Conservation (phyloP, 1,139 yeast genomes). For the Candida gigantensis region DNA sequence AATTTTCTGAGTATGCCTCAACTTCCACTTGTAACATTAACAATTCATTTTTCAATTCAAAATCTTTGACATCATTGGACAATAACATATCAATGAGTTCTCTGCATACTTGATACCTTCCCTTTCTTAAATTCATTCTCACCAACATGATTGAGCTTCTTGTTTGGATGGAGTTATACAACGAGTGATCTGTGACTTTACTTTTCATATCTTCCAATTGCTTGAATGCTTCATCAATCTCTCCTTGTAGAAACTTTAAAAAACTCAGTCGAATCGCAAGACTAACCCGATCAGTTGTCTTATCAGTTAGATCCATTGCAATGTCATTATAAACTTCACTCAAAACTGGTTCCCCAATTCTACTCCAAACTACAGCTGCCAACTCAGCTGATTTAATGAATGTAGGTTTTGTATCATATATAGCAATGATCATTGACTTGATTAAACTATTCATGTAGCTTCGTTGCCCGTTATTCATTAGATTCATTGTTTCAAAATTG, state of each 20-base stretch:
- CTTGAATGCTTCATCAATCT: conserved; percentile 33
- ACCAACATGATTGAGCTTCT: conserved; percentile 37
- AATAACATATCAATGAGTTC: conserved; percentile 21
- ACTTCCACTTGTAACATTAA: conserved; percentile 29
- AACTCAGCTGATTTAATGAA: conserved; percentile 51
- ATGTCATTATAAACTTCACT: conserved; percentile 48
- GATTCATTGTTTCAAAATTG: conserved; percentile 58
- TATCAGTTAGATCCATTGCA: conserved; percentile 40
- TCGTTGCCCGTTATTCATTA: conserved; percentile 51
- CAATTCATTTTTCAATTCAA: conserved; percentile 33
- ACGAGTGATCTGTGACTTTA: conserved; percentile 24
- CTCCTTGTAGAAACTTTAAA: conserved; percentile 37
- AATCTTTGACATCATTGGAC: conserved; percentile 31
- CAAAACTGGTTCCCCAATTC: conserved; percentile 49
- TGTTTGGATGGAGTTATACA: conserved; percentile 40
- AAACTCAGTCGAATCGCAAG: conserved; percentile 41
- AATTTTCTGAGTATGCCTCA: conserved; percentile 30
- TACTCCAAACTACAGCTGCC: conserved; percentile 50
- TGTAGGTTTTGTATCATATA: conserved; percentile 36
- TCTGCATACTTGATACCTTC: conserved; percentile 32
- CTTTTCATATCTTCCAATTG: conserved; percentile 28
- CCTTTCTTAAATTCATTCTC: conserved; percentile 38
- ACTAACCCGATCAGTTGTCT: conserved; percentile 37
- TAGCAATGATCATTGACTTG: conserved; percentile 55
- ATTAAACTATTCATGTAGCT: conserved; percentile 53